A percentile compares a stretch with the other conserved stretches of the same genome.
Conservation (phyloP, 441 rosid species). For the Erysimum pusillum region DNA sequence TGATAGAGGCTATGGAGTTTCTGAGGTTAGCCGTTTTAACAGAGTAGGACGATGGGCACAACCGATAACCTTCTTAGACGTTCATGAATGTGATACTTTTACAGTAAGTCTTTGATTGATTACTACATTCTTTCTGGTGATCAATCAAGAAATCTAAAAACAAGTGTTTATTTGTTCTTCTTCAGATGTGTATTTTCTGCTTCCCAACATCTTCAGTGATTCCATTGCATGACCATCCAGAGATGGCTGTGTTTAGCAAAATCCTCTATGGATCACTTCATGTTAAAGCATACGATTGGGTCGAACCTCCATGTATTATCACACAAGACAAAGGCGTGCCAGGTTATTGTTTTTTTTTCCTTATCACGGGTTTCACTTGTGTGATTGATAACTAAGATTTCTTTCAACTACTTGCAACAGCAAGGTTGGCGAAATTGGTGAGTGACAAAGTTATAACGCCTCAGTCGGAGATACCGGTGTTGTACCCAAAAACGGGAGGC, state of each 20-base stretch:
- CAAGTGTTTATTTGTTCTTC: neutral
- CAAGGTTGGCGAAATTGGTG: slow-evolving; percentile 71
- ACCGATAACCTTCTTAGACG: slow-evolving; percentile 80
- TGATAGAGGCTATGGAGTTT: slow-evolving; percentile 84
- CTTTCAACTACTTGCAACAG: slow-evolving; percentile 54
- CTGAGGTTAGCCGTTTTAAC: slow-evolving; percentile 56
- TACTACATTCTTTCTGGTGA: neutral
- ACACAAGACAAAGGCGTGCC: slow-evolving; percentile 53
- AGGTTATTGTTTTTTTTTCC: slow-evolving; percentile 44
- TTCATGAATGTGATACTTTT: slow-evolving; percentile 74
- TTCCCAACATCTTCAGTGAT: slow-evolving; percentile 94
- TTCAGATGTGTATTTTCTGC: slow-evolving; percentile 95
- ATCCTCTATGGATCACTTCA: slow-evolving; percentile 91
- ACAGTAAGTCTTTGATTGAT: slow-evolving; percentile 59
- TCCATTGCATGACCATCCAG: slow-evolving; percentile 94
- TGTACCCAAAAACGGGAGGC: slow-evolving; percentile 86
- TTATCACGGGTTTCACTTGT: neutral
- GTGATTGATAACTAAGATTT: slow-evolving; percentile 18
- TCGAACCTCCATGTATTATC: slow-evolving; percentile 70
- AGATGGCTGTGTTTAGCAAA: slow-evolving; percentile 93
- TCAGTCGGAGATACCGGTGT: slow-evolving; percentile 68
- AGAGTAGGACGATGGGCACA: slow-evolving; percentile 83
- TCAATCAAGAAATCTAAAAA: slow-evolving; percentile 11
- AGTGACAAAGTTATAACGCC: slow-evolving; percentile 75
- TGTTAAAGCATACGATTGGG: slow-evolving; percentile 94